These are phyloP conservation scores for Agaricales sp. DNA, from an alignment of 1,284 basidiomycete genomes.

Conservation along the genomic window DNA sequence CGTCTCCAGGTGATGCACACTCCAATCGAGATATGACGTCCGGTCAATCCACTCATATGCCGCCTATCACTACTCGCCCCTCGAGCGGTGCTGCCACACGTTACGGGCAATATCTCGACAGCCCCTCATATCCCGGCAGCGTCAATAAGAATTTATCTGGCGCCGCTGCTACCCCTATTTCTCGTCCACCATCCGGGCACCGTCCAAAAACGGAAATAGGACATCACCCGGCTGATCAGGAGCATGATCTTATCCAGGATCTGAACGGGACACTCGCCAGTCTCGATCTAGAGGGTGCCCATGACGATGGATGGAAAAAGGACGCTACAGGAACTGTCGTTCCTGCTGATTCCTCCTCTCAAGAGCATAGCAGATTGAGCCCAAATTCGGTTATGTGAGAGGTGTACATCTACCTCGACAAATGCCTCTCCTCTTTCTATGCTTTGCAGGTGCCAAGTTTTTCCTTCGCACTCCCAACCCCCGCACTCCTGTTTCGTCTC, in stretches of 20 bases:
- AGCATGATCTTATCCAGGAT: conserved; percentile 36
- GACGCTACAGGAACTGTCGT: neutral
- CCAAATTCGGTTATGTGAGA: too few relatives aligned
- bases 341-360: neutral
- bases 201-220: conserved; percentile 16
- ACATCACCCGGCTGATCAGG: conserved; percentile 32
- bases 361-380: neutral
- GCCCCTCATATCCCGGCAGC: conserved; percentile 17
- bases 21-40: conserved; percentile 17
- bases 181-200: conserved; percentile 39
- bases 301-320: neutral
- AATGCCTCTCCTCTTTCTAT: neutral
- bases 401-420: neutral
- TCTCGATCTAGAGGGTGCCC: conserved; percentile 29
- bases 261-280: conserved; percentile 69
- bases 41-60: conserved; percentile 12
- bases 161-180: conserved; percentile 35
- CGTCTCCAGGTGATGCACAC: conserved; percentile 14
- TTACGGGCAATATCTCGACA: conserved; percentile 32
- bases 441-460: neutral
- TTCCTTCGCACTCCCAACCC: neutral
- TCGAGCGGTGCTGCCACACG: conserved; percentile 26
- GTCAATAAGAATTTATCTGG: conserved; percentile 27
- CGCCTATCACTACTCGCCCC: conserved; percentile 30
- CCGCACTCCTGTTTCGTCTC: neutral